phyloP scores from a whole-genome alignment of 2,329 filamentous ascomycete genomes.

The Monosporascus sp. region DNA sequence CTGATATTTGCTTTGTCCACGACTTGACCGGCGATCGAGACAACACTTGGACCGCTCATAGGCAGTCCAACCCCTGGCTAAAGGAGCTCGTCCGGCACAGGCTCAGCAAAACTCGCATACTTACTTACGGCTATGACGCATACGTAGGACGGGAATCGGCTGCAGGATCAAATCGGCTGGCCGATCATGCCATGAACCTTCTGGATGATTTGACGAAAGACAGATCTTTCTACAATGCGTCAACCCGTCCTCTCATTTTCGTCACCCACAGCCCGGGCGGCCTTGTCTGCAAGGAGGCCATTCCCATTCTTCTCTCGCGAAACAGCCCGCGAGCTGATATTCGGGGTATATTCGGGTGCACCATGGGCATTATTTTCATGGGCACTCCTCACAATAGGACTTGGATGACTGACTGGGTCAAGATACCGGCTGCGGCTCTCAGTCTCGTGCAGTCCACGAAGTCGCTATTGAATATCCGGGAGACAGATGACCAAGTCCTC shows the following conservation, averaged over 20 bases:
- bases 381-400: constrained; percentile 33
- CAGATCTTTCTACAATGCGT: constrained; percentile 9
- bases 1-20: constrained; percentile 28
- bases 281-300: constrained; percentile 31
- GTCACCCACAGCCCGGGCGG: constrained; percentile 34
- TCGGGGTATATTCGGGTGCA: constrained; percentile 19
- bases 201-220: constrained; percentile 21
- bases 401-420: constrained; percentile 29
- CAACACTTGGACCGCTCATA: constrained; percentile 30
- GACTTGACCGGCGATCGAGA: constrained; percentile 33
- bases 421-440: constrained; percentile 21
- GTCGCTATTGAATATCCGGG: constrained; percentile 18
- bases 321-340: constrained; percentile 25
- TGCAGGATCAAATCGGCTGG: constrained; percentile 19
- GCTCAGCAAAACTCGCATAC: constrained; percentile 26
- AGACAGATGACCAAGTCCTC: neutral
- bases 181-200: constrained; percentile 27
- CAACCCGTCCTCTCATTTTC: constrained; percentile 27
- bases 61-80: constrained; percentile 27
- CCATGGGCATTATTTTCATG: constrained; percentile 29
- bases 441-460: constrained; percentile 28
- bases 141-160: constrained; percentile 15
- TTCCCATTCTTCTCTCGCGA: constrained; percentile 25
- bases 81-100: constrained; percentile 24
- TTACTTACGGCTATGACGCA: constrained; percentile 35